A percentile compares a stretch with the other conserved stretches of the same genome.
These are phyloP conservation scores for Penicillium canariense DNA, from an alignment of 495 filamentous ascomycete genomes.

Conservation along the genomic window DNA sequence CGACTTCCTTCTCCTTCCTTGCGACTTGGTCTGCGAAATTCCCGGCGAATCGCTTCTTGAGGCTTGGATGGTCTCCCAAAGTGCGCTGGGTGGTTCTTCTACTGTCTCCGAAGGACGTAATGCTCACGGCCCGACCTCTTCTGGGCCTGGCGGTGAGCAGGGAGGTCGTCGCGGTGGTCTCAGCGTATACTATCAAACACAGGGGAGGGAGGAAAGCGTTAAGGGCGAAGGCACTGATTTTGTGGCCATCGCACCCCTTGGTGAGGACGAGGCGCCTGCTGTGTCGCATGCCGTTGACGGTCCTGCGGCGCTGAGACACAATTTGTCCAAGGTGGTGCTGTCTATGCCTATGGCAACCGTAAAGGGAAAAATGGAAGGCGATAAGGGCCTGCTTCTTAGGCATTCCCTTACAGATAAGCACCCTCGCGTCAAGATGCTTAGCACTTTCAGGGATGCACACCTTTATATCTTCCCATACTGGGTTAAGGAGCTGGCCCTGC, in stretches of 20 bases:
- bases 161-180: conserved; percentile 70
- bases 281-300: conserved; percentile 51
- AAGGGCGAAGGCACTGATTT: conserved; percentile 95
- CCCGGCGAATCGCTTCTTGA: conserved; percentile 77
- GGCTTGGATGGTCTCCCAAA: conserved; percentile 86
- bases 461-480: conserved; percentile 92
- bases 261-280: conserved; percentile 42
- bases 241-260: conserved; percentile 66
- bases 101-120: conserved; percentile 27
- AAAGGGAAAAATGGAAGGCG: conserved; percentile 71
- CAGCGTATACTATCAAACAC: conserved; percentile 85
- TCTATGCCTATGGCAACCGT: conserved; percentile 80
- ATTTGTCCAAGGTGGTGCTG: conserved; percentile 67
- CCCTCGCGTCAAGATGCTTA: conserved; percentile 71
- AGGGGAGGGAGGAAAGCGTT: conserved; percentile 62
- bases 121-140: conserved; percentile 31
- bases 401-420: conserved; percentile 69
- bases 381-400: conserved; percentile 68
- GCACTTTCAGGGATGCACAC: conserved; percentile 81
- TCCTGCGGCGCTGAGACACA: conserved; percentile 57
- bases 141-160: conserved; percentile 49
- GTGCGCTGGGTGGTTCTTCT: conserved; percentile 53
- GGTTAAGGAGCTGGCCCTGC: conserved; percentile 76
- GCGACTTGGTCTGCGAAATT: conserved; percentile 90
- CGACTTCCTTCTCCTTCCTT: conserved; percentile 89